Evolutionary conservation across 768 basidiomycete species (phyloP), one percentile per base, ranked within the genome.

Genomic region (Calocera cornea): DNA sequence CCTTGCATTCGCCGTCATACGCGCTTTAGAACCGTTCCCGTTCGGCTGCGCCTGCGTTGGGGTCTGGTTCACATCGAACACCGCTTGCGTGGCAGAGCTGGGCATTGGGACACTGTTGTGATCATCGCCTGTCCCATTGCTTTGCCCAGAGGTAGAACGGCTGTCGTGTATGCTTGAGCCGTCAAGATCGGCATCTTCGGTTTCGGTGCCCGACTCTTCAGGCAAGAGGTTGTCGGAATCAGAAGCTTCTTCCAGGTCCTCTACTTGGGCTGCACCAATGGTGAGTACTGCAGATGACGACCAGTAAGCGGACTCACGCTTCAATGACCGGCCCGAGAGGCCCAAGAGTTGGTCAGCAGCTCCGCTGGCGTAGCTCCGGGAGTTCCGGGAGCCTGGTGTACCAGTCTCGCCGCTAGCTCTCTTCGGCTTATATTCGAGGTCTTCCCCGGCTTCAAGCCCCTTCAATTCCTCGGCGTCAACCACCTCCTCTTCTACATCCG

Each of bases 311-410:
- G 65, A 80, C 86, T 71, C 76, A 91, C 91, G 77, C 74, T 80
- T 79, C 38, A 93, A 77, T 24, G 80, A 80, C 71, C 92, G 83
- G 29, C 90, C 91, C 22, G 82, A 79, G 66, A 93, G 77, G 27
- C 92, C 92, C 67, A 94, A 85, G 73, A 92, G 78, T 75, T 86
- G 80, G 77, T 94, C 92, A 49, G 92, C 88, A 63, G 90, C 90
- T 44, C 86, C 85, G 71, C 89, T 88, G 34, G 87, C 84, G 76
- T 93, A 93, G 70, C 88, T 90, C 71, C 83, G 84, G 73, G 90
- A 92, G 76, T 94, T 94, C 71, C 92, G 83, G 68, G 86, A 84
- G 73, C 81, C 79, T 24, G 65, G 66, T 36, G 64, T 41, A 19
- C 60, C 47, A 41, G 63, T 67, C 41, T 68, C 66, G n/a, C 60